Conservation (phyloP, 805 yeast species). For the Yamadazyma scolyti region DNA sequence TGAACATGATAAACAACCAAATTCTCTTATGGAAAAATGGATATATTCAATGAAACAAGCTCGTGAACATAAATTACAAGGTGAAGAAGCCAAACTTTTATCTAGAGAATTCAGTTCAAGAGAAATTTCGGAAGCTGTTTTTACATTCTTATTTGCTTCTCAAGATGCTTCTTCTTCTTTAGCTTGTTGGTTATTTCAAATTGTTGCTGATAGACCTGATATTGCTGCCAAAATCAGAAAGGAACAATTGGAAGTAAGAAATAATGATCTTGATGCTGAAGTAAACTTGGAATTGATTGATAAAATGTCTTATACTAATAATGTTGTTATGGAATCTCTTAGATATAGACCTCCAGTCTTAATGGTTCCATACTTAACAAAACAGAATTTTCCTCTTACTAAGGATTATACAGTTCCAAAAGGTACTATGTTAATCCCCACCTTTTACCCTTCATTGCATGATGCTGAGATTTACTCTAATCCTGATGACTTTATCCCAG, state of each 20-base stretch:
- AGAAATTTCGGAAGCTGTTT: conserved; percentile 94
- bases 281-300: conserved; percentile 74
- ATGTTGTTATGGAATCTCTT: conserved; percentile 88
- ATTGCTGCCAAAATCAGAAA: conserved; percentile 80
- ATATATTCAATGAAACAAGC: conserved; percentile 79
- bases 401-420: conserved; percentile 89
- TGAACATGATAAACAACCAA: conserved; percentile 70
- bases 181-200: conserved; percentile 97
- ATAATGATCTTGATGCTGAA: conserved; percentile 62
- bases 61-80: conserved; percentile 45
- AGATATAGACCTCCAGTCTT: conserved; percentile 96
- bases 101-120: conserved; percentile 82
- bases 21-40: conserved; percentile 97
- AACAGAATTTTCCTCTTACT: conserved; percentile 79
- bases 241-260: conserved; percentile 84
- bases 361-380: conserved; percentile 96
- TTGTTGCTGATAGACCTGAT: conserved; percentile 93
- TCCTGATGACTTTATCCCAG: conserved; percentile 94
- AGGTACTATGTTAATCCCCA: conserved; percentile 96
- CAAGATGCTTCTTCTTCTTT: conserved; percentile 97
- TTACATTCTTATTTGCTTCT: conserved; percentile 94
- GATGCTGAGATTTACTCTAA: conserved; percentile 95
- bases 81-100: conserved; percentile 52
- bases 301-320: conserved; percentile 80
- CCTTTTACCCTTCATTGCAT: conserved; percentile 91